These are phyloP conservation scores for Cadophora luteo-olivacea DNA, from an alignment of 2,329 filamentous ascomycete genomes.

Conservation along the genomic window DNA sequence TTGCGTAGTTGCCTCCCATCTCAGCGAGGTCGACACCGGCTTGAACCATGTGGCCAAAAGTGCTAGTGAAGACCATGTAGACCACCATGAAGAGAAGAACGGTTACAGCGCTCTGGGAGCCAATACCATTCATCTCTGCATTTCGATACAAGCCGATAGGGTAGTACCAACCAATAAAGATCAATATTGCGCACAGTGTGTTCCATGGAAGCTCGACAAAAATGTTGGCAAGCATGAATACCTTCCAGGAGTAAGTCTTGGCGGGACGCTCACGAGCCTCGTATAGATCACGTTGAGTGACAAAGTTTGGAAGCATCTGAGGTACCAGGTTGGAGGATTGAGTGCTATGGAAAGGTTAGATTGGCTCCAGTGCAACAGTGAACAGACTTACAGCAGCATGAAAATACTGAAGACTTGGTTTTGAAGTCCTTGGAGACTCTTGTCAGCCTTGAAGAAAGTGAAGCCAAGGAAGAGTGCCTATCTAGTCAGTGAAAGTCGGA, in stretches of 20 bases:
- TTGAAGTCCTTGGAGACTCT: slow-evolving; percentile 67
- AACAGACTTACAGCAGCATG: slow-evolving; percentile 61
- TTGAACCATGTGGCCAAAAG: slow-evolving; percentile 81
- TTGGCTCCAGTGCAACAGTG: not conserved
- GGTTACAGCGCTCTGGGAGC: slow-evolving; percentile 73
- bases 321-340: slow-evolving; percentile 78
- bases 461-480: slow-evolving; percentile 68
- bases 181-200: slow-evolving; percentile 71
- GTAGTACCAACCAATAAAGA: slow-evolving; percentile 86
- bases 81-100: slow-evolving; percentile 78
- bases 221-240: slow-evolving; percentile 73
- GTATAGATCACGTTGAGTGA: slow-evolving; percentile 60
- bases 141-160: slow-evolving; percentile 79
- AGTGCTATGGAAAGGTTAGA: slow-evolving; percentile 47
- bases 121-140: slow-evolving; percentile 64
- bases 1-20: slow-evolving; percentile 76
- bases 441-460: slow-evolving; percentile 69
- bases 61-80: slow-evolving; percentile 84
- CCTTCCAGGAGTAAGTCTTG: slow-evolving; percentile 79
- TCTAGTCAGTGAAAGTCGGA: not conserved
- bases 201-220: slow-evolving; percentile 88
- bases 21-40: slow-evolving; percentile 81
- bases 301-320: slow-evolving; percentile 76
- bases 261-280: slow-evolving; percentile 75
- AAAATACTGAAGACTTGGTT: slow-evolving; percentile 78